Evolutionary conservation across 2,329 filamentous ascomycete genomes (phyloP).

Genomic region (Sodiomyces alkalinus): DNA sequence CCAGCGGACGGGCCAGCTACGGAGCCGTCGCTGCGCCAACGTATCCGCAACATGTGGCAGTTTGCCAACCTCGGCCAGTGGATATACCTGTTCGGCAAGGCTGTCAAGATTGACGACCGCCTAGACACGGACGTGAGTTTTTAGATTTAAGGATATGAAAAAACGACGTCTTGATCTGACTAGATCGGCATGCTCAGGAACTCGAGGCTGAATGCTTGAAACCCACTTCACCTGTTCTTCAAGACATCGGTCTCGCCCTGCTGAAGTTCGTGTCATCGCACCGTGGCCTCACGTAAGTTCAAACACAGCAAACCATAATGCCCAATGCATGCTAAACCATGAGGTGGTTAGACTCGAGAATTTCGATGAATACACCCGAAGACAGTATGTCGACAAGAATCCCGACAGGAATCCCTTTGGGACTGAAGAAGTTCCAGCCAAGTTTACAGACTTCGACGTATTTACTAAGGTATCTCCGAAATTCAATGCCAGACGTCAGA

Average conservation of each 20-base stretch:
- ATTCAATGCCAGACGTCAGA: neutral
- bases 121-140: conserved; percentile 70
- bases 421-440: conserved; percentile 52
- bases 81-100: conserved; percentile 78
- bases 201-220: conserved; percentile 81
- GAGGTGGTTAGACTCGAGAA: conserved; percentile 63
- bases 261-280: conserved; percentile 92
- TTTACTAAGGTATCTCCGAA: conserved; percentile 64
- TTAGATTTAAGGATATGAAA: too few relatives aligned
- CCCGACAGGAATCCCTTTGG: conserved; percentile 76
- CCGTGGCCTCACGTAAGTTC: conserved; percentile 70
- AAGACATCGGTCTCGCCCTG: conserved; percentile 70
- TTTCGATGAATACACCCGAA: conserved; percentile 84
- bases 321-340: too few relatives aligned
- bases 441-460: conserved; percentile 69
- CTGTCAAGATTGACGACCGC: conserved; percentile 77
- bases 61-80: conserved; percentile 91
- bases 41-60: conserved; percentile 83
- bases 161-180: conserved; percentile 2
- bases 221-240: conserved; percentile 56
- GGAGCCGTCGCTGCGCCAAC: conserved; percentile 35
- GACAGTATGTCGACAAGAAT: conserved; percentile 74
- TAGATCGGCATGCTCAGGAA: conserved; percentile 37
- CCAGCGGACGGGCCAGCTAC: conserved; percentile 10
- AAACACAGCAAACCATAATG: too few relatives aligned